Evolutionary conservation across 768 basidiomycete genomes (phyloP).

Genomic region (Boletus insuetus): DNA sequence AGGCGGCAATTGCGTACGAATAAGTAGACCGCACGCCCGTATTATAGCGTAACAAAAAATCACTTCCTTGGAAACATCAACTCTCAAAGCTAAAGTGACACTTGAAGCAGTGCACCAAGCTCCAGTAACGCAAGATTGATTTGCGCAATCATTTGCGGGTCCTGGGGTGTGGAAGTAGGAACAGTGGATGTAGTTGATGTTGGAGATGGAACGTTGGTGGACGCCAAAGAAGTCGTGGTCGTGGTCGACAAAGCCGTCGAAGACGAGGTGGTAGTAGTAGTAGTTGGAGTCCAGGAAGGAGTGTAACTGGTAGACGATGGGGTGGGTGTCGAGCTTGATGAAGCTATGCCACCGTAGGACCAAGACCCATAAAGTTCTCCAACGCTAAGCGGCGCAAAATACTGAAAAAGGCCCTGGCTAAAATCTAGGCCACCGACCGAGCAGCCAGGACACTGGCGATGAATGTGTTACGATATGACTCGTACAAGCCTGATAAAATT

Average conservation of each 20-base stretch:
- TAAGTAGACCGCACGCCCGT: slow-evolving; percentile 1
- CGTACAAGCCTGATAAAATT: not conserved
- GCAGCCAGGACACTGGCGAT: slow-evolving; percentile 40
- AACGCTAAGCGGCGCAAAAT: slow-evolving; percentile 32
- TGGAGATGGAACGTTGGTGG: slow-evolving; percentile 7
- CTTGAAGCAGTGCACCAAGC: slow-evolving; percentile 20
- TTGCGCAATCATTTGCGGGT: slow-evolving; percentile 22
- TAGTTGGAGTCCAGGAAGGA: slow-evolving; percentile 16
- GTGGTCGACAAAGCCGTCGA: slow-evolving; percentile 6
- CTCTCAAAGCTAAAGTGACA: slow-evolving; percentile 6
- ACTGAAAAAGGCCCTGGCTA: slow-evolving; percentile 42
- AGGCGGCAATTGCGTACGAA: slow-evolving; percentile 25
- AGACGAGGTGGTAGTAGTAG: slow-evolving; percentile 10
- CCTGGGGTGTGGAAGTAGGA: slow-evolving; percentile 18
- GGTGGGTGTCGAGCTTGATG: slow-evolving; percentile 20
- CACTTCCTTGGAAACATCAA: too few relatives aligned
- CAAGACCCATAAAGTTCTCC: slow-evolving; percentile 43
- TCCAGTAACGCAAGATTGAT: slow-evolving; percentile 26
- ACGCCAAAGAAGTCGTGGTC: slow-evolving; percentile 7
- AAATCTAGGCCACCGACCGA: slow-evolving; percentile 43
- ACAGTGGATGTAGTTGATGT: slow-evolving; percentile 3
- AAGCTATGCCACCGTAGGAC: slow-evolving; percentile 29
- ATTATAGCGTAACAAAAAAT: not conserved
- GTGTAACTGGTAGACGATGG: slow-evolving; percentile 21
- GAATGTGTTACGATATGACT: not conserved